Evolutionary conservation across 768 basidiomycete genomes (phyloP).

Genomic region (Lyophyllum semitale): DNA sequence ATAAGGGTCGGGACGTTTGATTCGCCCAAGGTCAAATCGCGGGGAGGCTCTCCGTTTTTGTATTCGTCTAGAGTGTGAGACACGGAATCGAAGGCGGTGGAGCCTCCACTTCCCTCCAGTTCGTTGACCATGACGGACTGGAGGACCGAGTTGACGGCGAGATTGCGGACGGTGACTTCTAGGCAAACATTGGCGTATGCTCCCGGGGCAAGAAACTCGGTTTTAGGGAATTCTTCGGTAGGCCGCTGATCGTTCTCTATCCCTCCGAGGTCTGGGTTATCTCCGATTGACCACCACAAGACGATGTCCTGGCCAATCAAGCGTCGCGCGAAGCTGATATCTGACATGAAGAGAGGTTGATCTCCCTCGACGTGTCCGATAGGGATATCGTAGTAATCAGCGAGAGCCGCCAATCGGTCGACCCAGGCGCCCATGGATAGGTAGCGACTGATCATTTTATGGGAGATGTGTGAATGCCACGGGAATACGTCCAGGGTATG

Average conservation of each 20-base stretch:
- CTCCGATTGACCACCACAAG: conserved; percentile 94
- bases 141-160: conserved; percentile 91
- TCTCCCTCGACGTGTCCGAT: conserved; percentile 92
- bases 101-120: conserved; percentile 91
- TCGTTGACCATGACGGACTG: conserved; percentile 97
- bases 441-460: conserved; percentile 85
- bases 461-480: conserved; percentile 83
- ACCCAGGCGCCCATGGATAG: conserved; percentile 78
- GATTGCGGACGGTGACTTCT: conserved; percentile 85
- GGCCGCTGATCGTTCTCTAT: conserved; percentile 83
- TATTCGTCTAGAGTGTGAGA: conserved; percentile 92
- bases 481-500: conserved; percentile 82
- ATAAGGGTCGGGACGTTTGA: conserved; percentile 85
- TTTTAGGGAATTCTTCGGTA: conserved; percentile 75
- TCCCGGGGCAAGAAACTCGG: conserved; percentile 84
- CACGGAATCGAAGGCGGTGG: conserved; percentile 91
- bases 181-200: conserved; percentile 93
- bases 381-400: conserved; percentile 91
- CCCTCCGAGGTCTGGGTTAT: conserved; percentile 91
- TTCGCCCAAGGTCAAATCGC: conserved; percentile 85
- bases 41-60: conserved; percentile 64
- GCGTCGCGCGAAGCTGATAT: conserved; percentile 88
- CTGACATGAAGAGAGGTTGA: conserved; percentile 82
- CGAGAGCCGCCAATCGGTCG: conserved; percentile 74
- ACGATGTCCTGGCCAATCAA: conserved; percentile 86